Conservation (phyloP, 805 yeast genomes). For the Wickerhamomyces subpelliculosus region DNA sequence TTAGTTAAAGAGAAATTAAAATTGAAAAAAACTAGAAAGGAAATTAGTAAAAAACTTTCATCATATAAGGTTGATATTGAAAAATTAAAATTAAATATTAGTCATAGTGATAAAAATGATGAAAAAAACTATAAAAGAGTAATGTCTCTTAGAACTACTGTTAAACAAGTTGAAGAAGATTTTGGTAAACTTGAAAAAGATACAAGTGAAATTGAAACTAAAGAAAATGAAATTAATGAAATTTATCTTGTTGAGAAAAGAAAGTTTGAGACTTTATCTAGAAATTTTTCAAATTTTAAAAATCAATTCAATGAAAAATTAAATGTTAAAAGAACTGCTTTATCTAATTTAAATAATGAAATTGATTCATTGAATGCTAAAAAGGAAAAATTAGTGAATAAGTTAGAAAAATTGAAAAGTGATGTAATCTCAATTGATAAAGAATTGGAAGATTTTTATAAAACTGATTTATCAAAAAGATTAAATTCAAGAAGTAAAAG, state of each 20-base stretch:
- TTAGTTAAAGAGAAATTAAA: slow-evolving; percentile 51
- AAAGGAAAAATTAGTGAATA: slow-evolving; percentile 26
- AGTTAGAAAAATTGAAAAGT: slow-evolving; percentile 21
- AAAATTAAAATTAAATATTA: slow-evolving; percentile 37
- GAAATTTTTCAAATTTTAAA: slow-evolving; percentile 26
- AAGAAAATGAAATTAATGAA: slow-evolving; percentile 32
- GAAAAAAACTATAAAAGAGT: slow-evolving; percentile 34
- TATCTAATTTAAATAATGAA: slow-evolving; percentile 23
- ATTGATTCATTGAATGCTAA: slow-evolving; percentile 23
- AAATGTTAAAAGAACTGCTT: slow-evolving; percentile 13
- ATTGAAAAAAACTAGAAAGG: slow-evolving; percentile 50
- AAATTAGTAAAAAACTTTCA: slow-evolving; percentile 46
- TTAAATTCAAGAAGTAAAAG: slow-evolving; percentile 13
- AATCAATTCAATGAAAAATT: slow-evolving; percentile 22
- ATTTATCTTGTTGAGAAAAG: slow-evolving; percentile 30
- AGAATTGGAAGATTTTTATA: slow-evolving; percentile 13
- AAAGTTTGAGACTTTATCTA: slow-evolving; percentile 27
- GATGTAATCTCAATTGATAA: slow-evolving; percentile 10
- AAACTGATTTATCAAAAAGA: slow-evolving; percentile 10
- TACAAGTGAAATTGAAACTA: slow-evolving; percentile 8
- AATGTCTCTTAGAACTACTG: slow-evolving; percentile 11
- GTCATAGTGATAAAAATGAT: slow-evolving; percentile 45
- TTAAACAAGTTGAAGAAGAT: slow-evolving; percentile 21
- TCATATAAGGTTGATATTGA: slow-evolving; percentile 53
- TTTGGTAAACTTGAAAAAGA: slow-evolving; percentile 13